Conservation (phyloP, 768 basidiomycete genomes). For the Boletus rubropictus region DNA sequence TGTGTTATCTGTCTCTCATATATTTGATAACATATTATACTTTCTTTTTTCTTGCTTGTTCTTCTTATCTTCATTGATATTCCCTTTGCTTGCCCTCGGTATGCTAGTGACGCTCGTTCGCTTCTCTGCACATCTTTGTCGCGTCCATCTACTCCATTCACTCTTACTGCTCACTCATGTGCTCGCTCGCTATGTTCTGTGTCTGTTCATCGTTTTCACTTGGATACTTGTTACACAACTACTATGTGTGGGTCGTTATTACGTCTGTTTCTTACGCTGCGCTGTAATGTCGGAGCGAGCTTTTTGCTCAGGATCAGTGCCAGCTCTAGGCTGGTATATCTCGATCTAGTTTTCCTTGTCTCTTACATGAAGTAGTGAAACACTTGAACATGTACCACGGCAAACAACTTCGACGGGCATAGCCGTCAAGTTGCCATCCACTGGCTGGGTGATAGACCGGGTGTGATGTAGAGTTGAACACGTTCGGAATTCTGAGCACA, state of each 20-base stretch:
- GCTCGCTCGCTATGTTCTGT: too few relatives aligned
- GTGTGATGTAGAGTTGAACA: too few relatives aligned
- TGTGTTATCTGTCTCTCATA: neutral
- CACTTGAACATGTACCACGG: too few relatives aligned
- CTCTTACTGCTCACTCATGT: neutral
- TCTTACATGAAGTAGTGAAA: too few relatives aligned
- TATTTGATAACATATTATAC: constrained; percentile 21
- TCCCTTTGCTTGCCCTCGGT: neutral
- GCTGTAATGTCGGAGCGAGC: constrained; percentile 6
- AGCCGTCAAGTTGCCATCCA: too few relatives aligned
- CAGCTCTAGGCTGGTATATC: too few relatives aligned
- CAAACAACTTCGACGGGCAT: too few relatives aligned
- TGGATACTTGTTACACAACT: constrained; percentile 1
- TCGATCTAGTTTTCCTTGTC: too few relatives aligned
- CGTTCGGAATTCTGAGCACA: too few relatives aligned
- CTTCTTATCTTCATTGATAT: constrained; percentile 5
- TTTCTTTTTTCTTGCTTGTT: neutral
- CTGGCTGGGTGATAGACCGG: too few relatives aligned
- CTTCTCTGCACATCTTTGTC: neutral
- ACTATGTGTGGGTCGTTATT: neutral
- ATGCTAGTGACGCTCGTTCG: neutral
- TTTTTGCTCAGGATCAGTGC: too few relatives aligned
- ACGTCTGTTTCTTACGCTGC: neutral
- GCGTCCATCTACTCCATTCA: neutral
- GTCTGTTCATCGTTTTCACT: neutral